Conservation (phyloP, 495 filamentous ascomycete species). For the Penicillium riverlandense region DNA sequence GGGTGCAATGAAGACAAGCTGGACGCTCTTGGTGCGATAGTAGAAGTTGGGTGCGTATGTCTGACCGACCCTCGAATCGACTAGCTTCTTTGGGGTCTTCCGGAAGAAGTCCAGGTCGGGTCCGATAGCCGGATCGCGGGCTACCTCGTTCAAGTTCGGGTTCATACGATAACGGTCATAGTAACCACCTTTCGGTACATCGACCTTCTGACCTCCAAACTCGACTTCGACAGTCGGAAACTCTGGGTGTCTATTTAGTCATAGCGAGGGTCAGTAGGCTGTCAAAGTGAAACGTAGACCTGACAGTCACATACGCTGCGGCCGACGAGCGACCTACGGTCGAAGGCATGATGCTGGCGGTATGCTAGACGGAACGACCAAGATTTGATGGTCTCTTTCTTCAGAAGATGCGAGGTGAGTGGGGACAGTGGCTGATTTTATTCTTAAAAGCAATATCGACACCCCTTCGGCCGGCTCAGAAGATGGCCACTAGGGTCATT, state of each 20-base stretch:
- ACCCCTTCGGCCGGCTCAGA: no score
- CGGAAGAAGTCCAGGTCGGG: conserved; percentile 2
- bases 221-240: conserved; percentile 4
- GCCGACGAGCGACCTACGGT: neutral
- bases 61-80: conserved; percentile 7
- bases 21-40: conserved; percentile 5
- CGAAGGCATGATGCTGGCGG: no score
- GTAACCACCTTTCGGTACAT: conserved; percentile 8
- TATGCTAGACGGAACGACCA: no score
- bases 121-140: conserved; percentile 2
- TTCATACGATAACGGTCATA: conserved; percentile 11
- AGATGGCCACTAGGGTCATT: no score
- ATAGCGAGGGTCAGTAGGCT: neutral
- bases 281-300: neutral
- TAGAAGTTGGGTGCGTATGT: conserved; percentile 4
- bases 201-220: conserved; percentile 8
- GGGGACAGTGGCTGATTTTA: no score
- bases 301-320: neutral
- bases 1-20: conserved; percentile 4
- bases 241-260: neutral
- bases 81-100: conserved; percentile 3
- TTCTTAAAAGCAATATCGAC: no score
- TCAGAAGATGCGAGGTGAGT: no score
- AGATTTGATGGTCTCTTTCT: no score
- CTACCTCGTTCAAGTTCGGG: conserved; percentile 6